Conservation (phyloP, 176 grass and related monocot species). For the Raddia guianensis region DNA sequence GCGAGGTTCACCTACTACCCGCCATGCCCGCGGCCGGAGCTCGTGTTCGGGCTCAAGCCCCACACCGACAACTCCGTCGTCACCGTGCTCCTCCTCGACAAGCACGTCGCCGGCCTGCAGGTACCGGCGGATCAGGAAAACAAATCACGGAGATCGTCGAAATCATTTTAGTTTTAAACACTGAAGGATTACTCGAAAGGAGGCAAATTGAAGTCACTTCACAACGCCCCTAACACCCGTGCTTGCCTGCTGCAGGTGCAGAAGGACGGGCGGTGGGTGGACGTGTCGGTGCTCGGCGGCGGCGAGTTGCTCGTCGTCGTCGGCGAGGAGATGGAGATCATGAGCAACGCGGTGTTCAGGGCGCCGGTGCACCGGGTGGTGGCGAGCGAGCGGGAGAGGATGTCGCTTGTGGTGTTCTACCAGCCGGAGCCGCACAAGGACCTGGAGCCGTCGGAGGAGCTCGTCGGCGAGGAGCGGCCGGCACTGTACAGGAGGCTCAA, state of each 20-base stretch:
- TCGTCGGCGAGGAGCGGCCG: conserved; percentile 30
- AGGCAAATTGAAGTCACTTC: too few species aligned
- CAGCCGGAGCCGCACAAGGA: conserved; percentile 43
- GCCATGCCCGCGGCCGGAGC: conserved; percentile 53
- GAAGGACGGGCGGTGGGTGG: conserved; percentile 42
- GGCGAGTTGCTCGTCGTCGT: conserved; percentile 45
- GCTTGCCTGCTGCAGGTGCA: conserved; percentile 32
- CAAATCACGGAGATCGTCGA: too few species aligned
- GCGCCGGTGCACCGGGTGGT: conserved; percentile 50
- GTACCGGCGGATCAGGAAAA: too few species aligned
- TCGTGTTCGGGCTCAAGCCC: conserved; percentile 67
- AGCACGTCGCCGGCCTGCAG: conserved; percentile 54
- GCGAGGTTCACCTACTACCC: conserved; percentile 64
- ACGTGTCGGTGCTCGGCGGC: conserved; percentile 35
- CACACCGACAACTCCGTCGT: conserved; percentile 68
- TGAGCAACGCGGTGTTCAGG: conserved; percentile 49
- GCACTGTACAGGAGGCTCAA: conserved; percentile 40
- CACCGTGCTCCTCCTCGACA: conserved; percentile 58
- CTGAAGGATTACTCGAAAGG: too few species aligned
- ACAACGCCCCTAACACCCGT: too few species aligned
- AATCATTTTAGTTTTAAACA: too few species aligned
- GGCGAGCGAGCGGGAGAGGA: conserved; percentile 32
- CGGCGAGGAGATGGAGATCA: conserved; percentile 63
- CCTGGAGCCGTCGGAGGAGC: conserved; percentile 39
- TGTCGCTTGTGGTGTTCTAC: conserved; percentile 49